Evolutionary conservation across 2,329 filamentous ascomycete species (phyloP).

Genomic region (Ophioceras dolichostomum): DNA sequence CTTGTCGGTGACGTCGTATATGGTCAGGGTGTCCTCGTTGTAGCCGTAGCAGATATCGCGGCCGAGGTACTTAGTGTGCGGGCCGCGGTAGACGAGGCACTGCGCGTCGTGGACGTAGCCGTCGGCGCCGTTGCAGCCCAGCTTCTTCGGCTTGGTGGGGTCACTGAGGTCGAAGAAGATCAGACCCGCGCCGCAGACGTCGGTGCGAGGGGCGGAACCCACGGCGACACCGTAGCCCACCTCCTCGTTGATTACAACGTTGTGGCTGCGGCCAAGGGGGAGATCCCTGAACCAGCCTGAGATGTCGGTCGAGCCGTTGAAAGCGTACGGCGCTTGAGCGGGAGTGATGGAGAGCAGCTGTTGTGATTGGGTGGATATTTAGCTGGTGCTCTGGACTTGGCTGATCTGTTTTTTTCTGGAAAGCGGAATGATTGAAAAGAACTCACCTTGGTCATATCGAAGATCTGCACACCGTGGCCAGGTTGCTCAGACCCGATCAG

Average conservation of each 20-base stretch:
- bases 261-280: neutral
- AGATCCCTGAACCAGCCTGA: neutral
- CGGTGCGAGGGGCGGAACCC: slow-evolving; percentile 24
- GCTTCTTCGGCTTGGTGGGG: slow-evolving; percentile 35
- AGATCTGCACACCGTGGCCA: slow-evolving; percentile 47
- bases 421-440: slow-evolving; percentile 22
- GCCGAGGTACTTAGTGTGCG: slow-evolving; percentile 31
- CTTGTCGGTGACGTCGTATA: slow-evolving; percentile 38
- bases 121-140: slow-evolving; percentile 41
- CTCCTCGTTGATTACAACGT: slow-evolving; percentile 6
- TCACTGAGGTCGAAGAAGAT: slow-evolving; percentile 47
- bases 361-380: no score
- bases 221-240: slow-evolving; percentile 31
- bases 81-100: slow-evolving; percentile 40
- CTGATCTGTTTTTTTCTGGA: no score
- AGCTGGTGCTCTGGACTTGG: no score
- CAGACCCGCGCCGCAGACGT: slow-evolving; percentile 36
- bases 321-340: slow-evolving; percentile 13
- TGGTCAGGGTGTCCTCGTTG: slow-evolving; percentile 34
- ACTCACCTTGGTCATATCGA: slow-evolving; percentile 46
- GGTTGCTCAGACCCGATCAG: slow-evolving; percentile 27
- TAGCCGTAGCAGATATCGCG: slow-evolving; percentile 44
- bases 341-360: no score
- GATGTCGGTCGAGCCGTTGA: neutral
- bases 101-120: slow-evolving; percentile 48